Percentiles rank a stretch among this genome's conserved stretches.
Conservation (phyloP, 73 alveolate species). For the Paramecium pentaurelia region DNA sequence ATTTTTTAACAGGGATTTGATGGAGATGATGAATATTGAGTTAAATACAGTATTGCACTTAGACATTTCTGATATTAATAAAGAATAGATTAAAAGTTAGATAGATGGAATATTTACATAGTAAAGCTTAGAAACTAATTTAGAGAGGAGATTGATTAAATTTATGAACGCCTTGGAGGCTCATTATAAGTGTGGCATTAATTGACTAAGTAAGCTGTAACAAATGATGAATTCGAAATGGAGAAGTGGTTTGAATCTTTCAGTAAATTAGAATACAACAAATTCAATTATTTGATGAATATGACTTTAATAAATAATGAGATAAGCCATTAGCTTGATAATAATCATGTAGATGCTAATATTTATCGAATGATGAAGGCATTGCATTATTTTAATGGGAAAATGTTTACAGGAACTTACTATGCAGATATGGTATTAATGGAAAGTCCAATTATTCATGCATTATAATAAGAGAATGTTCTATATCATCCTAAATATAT, state of each 20-base stretch:
- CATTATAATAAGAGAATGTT: background rate
- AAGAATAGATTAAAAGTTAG: background rate
- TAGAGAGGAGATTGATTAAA: background rate
- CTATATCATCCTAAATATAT: conserved; percentile 36
- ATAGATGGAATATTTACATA: background rate
- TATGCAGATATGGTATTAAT: background rate
- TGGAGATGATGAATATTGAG: conserved; percentile 59
- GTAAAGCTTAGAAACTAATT: background rate
- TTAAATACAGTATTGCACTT: conserved; percentile 4
- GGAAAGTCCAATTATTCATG: background rate
- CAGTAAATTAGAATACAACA: background rate
- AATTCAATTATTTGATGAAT: background rate
- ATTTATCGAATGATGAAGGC: background rate
- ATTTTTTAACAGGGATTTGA: conserved; percentile 32
- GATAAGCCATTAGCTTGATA: background rate
- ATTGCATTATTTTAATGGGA: background rate
- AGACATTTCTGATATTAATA: background rate
- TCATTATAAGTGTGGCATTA: background rate
- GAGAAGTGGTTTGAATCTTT: background rate
- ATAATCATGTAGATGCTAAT: background rate
- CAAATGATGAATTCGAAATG: background rate
- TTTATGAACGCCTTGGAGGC: conserved; percentile 7
- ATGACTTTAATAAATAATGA: background rate
- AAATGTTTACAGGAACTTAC: background rate
- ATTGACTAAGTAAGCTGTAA: background rate